Percentiles rank a stretch among this genome's conserved stretches.
Evolutionary conservation across 371 early-diverging fungal genomes (phyloP).

Genomic region (Apophysomyces variabilis): DNA sequence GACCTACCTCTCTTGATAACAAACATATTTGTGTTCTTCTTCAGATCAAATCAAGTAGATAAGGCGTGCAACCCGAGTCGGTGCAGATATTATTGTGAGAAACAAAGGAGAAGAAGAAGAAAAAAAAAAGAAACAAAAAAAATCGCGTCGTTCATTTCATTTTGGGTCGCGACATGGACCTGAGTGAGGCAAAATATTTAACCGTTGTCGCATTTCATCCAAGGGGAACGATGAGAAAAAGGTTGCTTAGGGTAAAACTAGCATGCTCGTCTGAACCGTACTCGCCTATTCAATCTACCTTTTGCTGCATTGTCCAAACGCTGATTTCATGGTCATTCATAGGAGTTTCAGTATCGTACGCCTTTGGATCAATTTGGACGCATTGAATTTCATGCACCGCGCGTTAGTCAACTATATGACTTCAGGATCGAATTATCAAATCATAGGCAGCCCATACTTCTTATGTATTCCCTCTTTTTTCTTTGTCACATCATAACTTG

Average conservation of each 20-base stretch:
- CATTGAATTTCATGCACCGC: no score
- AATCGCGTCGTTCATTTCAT: slow-evolving; percentile 11
- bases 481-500: no score
- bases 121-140: slow-evolving; percentile 1
- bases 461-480: no score
- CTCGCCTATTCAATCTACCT: no score
- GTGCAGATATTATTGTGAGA: neutral
- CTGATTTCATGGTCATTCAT: neutral
- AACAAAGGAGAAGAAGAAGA: slow-evolving; percentile 6
- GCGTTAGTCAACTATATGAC: no score
- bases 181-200: slow-evolving; percentile 3
- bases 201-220: neutral
- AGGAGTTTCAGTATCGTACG: no score
- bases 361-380: no score
- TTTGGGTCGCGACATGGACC: slow-evolving; percentile 4
- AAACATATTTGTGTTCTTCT: slow-evolving; percentile 57
- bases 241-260: neutral
- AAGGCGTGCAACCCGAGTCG: neutral
- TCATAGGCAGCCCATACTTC: no score
- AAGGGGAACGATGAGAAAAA: neutral
- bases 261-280: no score
- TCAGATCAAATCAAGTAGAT: slow-evolving; percentile 1
- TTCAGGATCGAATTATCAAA: no score
- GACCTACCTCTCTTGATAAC: slow-evolving; percentile 75
- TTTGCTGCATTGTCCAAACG: neutral